Evolutionary conservation across 768 basidiomycete genomes (phyloP).

Genomic region (Termitomyces bulborhizus): DNA sequence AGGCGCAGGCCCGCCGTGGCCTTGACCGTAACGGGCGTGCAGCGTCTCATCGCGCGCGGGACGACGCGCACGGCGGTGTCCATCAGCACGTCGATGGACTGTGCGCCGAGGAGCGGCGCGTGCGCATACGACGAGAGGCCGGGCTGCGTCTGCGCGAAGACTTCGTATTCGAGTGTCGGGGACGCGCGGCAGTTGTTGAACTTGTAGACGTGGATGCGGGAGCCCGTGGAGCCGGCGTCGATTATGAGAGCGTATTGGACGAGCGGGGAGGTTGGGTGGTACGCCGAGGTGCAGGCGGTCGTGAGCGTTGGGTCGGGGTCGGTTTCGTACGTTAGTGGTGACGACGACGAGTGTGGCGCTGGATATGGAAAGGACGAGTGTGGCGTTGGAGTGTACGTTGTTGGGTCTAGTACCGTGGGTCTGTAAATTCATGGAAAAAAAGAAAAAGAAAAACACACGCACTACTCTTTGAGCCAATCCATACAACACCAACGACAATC

Average conservation of each 20-base stretch:
- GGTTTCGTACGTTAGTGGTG: slow-evolving; percentile 29
- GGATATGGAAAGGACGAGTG: too few species aligned
- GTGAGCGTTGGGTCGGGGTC: slow-evolving; percentile 74
- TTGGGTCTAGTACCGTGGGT: too few species aligned
- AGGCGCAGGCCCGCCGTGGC: slow-evolving; percentile 85
- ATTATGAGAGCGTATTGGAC: slow-evolving; percentile 96
- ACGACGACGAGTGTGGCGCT: too few species aligned
- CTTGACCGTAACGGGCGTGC: slow-evolving; percentile 88
- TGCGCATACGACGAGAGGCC: slow-evolving; percentile 66
- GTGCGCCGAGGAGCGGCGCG: slow-evolving; percentile 61
- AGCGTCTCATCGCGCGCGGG: slow-evolving; percentile 57
- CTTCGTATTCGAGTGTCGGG: slow-evolving; percentile 86
- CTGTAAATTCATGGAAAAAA: too few species aligned
- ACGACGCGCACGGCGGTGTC: slow-evolving; percentile 78
- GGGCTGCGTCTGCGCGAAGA: slow-evolving; percentile 76
- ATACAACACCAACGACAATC: too few species aligned
- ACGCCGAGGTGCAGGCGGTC: slow-evolving; percentile 58
- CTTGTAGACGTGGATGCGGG: slow-evolving; percentile 97
- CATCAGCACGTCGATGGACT: slow-evolving; percentile 71
- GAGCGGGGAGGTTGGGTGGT: slow-evolving; percentile 43
- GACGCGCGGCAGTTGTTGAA: slow-evolving; percentile 85
- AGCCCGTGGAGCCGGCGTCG: slow-evolving; percentile 97
- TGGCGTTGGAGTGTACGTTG: too few species aligned
- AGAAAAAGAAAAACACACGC: too few species aligned
- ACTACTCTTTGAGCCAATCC: too few species aligned